phyloP scores from a whole-genome alignment of 768 basidiomycete species.

The Panaeolus papilionaceus region DNA sequence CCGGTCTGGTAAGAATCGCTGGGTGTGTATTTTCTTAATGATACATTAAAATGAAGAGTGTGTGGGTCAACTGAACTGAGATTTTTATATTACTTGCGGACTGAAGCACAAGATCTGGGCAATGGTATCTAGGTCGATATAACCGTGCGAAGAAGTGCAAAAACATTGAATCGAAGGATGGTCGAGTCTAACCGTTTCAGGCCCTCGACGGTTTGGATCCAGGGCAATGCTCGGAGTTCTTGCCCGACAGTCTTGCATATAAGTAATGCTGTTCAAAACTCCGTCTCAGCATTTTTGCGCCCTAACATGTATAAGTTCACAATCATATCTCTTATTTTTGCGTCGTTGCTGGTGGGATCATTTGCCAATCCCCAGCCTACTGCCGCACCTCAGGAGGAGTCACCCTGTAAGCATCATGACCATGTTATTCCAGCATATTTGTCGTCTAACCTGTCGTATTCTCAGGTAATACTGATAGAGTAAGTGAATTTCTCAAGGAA shows the following conservation, averaged over 20 bases:
- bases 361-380: slow-evolving; percentile 6
- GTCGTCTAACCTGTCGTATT: background rate
- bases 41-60: background rate
- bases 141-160: background rate
- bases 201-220: too few species aligned
- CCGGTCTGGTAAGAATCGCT: background rate
- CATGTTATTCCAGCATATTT: background rate
- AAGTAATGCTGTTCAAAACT: background rate
- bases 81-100: too few species aligned
- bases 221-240: too few species aligned
- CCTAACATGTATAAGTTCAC: background rate
- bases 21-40: background rate
- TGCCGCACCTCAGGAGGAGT: background rate
- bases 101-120: background rate
- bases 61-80: too few species aligned
- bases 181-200: too few species aligned
- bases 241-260: too few species aligned
- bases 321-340: background rate
- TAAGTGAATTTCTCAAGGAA: background rate
- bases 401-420: background rate
- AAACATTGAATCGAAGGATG: too few species aligned
- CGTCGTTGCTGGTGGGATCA: background rate
- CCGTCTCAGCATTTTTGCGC: background rate
- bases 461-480: background rate
- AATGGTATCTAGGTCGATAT: background rate